Evolutionary conservation across 2,329 filamentous ascomycete genomes (phyloP).

Genomic region (Madurella mycetomatis): DNA sequence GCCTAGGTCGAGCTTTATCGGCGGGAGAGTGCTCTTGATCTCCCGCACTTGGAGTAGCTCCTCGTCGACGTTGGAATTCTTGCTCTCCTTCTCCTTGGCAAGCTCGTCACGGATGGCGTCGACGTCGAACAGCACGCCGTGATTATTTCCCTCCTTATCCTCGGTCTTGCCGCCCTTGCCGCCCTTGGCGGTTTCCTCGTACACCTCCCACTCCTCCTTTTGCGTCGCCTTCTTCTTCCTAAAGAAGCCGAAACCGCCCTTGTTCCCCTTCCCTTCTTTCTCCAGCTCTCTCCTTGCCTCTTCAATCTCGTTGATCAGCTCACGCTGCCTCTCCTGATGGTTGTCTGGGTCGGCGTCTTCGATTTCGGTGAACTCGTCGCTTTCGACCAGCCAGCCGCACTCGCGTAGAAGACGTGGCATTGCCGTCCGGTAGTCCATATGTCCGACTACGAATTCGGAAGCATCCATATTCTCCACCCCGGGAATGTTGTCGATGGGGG

Average conservation of each 20-base stretch:
- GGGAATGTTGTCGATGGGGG: constrained; percentile 67
- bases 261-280: constrained; percentile 58
- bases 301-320: constrained; percentile 94
- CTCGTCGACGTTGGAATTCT: constrained; percentile 29
- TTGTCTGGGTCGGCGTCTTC: constrained; percentile 96
- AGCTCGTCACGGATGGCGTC: constrained; percentile 89
- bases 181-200: constrained; percentile 62
- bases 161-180: constrained; percentile 39
- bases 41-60: constrained; percentile 63
- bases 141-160: constrained; percentile 49
- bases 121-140: constrained; percentile 82
- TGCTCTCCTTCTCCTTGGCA: constrained; percentile 57
- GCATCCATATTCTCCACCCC: constrained; percentile 87
- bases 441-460: constrained; percentile 78
- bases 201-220: constrained; percentile 91
- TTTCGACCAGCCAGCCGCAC: constrained; percentile 86
- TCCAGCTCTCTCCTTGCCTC: constrained; percentile 86
- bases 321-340: constrained; percentile 78
- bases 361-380: constrained; percentile 92
- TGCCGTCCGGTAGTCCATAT: constrained; percentile 92
- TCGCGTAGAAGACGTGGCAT: constrained; percentile 86
- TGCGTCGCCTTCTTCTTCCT: constrained; percentile 73
- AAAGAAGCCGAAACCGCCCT: constrained; percentile 67
- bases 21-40: constrained; percentile 80
- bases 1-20: constrained; percentile 70